Conservation (phyloP, 2,329 filamentous ascomycete genomes). For the Claviceps monticola region DNA sequence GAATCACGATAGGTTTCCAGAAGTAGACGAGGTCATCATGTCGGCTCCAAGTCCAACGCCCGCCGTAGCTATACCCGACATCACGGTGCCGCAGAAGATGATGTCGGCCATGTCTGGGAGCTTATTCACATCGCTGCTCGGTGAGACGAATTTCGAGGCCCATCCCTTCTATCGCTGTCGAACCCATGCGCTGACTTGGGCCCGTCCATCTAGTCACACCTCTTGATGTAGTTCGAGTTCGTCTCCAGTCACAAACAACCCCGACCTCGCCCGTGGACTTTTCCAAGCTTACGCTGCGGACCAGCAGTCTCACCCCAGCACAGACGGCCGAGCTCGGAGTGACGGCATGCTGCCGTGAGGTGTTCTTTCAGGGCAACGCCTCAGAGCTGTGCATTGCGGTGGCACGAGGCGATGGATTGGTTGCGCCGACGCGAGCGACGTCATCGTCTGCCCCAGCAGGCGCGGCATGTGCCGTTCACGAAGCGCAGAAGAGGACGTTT, state of each 20-base stretch:
- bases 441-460: constrained; percentile 31
- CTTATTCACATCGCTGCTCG: constrained; percentile 74
- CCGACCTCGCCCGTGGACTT: constrained; percentile 37
- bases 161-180: background rate
- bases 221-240: constrained; percentile 90
- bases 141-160: constrained; percentile 34
- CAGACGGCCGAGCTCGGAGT: constrained; percentile 74
- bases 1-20: constrained; percentile 15
- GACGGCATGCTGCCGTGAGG: constrained; percentile 88
- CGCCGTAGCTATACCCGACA: constrained; percentile 37
- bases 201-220: constrained; percentile 58
- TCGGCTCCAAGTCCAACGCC: constrained; percentile 10
- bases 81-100: constrained; percentile 85
- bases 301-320: constrained; percentile 50
- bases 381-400: constrained; percentile 69
- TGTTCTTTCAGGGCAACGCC: constrained; percentile 89
- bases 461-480: constrained; percentile 66
- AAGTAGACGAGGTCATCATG: constrained; percentile 17
- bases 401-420: constrained; percentile 34
- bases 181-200: background rate
- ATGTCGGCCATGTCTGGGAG: constrained; percentile 84
- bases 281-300: constrained; percentile 40
- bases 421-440: constrained; percentile 21
- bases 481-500: constrained; percentile 70
- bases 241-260: constrained; percentile 68